Conservation (phyloP, 2,329 filamentous ascomycete genomes). For the Ophiocordyceps camponoti-leonardi region DNA sequence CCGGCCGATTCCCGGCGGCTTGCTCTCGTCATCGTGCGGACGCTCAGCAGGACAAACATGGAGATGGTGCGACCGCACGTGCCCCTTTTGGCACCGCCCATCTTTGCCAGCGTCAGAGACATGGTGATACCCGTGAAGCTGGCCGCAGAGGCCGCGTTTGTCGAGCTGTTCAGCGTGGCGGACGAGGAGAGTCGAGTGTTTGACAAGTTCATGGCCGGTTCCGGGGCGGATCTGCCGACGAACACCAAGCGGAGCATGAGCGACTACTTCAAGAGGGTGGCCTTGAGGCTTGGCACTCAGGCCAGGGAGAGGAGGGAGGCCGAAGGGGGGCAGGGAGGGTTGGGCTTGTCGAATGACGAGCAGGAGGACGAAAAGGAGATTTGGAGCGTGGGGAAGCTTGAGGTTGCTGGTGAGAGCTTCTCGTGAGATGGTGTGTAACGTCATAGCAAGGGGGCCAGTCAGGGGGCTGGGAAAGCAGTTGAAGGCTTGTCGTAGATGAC, state of each 20-base stretch:
- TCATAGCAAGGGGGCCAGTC: too few species aligned
- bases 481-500: too few species aligned
- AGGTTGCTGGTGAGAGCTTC: conserved; percentile 48
- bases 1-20: conserved; percentile 73
- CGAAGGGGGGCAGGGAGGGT: conserved; percentile 70
- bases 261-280: conserved; percentile 94
- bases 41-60: conserved; percentile 61
- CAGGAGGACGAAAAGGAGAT: conserved; percentile 88
- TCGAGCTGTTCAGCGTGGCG: conserved; percentile 77
- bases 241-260: conserved; percentile 77
- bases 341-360: conserved; percentile 82
- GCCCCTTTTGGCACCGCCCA: conserved; percentile 56
- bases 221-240: conserved; percentile 47
- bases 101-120: conserved; percentile 85
- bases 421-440: conserved; percentile 11
- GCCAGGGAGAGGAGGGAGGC: conserved; percentile 80
- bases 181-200: conserved; percentile 76
- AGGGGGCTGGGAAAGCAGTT: too few species aligned
- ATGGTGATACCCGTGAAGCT: conserved; percentile 89
- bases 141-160: conserved; percentile 83
- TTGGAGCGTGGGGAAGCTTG: conserved; percentile 85
- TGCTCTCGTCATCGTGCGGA: conserved; percentile 74
- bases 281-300: conserved; percentile 67
- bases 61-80: conserved; percentile 73
- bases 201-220: conserved; percentile 69